Percentiles rank a stretch among this genome's conserved stretches.
Evolutionary conservation across 2,329 filamentous ascomycete species (phyloP).

Genomic region (Aspergillus luchuensis): DNA sequence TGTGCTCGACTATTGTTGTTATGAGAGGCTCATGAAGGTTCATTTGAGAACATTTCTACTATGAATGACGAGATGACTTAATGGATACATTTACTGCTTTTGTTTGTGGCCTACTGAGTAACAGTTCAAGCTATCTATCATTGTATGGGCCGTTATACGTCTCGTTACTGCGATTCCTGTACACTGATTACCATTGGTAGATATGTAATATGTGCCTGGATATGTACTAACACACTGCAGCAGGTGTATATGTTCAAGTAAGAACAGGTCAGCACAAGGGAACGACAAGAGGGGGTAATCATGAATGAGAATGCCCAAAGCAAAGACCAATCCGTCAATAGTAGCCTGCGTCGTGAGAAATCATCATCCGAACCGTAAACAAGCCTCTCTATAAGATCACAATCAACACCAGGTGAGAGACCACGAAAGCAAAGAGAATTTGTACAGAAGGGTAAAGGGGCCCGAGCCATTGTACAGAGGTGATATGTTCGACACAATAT

Average conservation of each 20-base stretch:
- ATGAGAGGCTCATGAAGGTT: background rate
- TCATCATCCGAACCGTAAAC: conserved; percentile 23
- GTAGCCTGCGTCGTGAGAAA: conserved; percentile 21
- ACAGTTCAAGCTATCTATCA: too few relatives aligned
- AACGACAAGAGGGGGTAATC: conserved; percentile 6
- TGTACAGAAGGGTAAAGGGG: conserved; percentile 15
- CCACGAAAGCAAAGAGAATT: conserved; percentile 11
- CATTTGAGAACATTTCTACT: background rate
- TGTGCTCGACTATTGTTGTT: too few relatives aligned
- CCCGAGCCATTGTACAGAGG: conserved; percentile 19
- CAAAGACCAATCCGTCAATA: conserved; percentile 13
- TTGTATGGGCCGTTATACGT: too few relatives aligned
- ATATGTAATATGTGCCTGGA: background rate
- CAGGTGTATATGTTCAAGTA: conserved; percentile 16
- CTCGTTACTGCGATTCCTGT: background rate
- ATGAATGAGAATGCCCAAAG: conserved; percentile 9
- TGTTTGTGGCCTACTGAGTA: too few relatives aligned
- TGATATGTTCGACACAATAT: conserved; percentile 15
- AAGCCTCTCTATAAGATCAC: conserved; percentile 1
- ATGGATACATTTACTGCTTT: background rate
- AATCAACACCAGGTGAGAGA: conserved; percentile 7
- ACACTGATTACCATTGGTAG: background rate
- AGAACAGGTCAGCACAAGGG: conserved; percentile 15
- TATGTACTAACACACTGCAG: conserved; percentile 7
- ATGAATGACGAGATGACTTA: conserved; percentile 6